Conservation (phyloP, 2,329 filamentous ascomycete genomes). For the Penicillium sp. region DNA sequence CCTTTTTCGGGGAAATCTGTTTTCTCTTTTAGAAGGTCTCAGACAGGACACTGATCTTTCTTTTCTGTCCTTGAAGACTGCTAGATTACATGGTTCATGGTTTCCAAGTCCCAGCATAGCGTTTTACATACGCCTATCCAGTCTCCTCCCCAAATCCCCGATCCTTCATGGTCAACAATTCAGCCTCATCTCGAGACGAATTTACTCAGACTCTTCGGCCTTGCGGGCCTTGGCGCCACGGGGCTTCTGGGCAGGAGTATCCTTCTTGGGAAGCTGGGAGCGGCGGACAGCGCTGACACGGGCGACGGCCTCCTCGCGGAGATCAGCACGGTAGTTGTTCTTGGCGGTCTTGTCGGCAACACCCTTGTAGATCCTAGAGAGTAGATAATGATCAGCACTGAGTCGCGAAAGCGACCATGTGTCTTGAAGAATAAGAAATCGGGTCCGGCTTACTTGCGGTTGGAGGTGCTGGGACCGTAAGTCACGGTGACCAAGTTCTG, state of each 20-base stretch:
- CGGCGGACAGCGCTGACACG: slow-evolving; percentile 77
- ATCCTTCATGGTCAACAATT: slow-evolving; percentile 4
- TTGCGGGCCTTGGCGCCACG: slow-evolving; percentile 71
- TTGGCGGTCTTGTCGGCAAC: slow-evolving; percentile 76
- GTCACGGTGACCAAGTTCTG: slow-evolving; percentile 55
- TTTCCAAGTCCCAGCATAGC: slow-evolving; percentile 22
- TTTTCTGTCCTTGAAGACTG: slow-evolving; percentile 13
- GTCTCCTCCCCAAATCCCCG: slow-evolving; percentile 1
- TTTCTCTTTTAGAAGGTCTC: slow-evolving; percentile 3
- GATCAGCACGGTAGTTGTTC: slow-evolving; percentile 73
- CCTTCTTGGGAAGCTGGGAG: slow-evolving; percentile 71
- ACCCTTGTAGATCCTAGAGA: slow-evolving; percentile 69
- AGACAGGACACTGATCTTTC: slow-evolving; percentile 1
- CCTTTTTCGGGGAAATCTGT: slow-evolving; percentile 6
- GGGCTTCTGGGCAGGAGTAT: slow-evolving; percentile 61
- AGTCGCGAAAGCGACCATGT: neutral
- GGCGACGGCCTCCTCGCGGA: slow-evolving; percentile 69
- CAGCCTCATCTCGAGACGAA: slow-evolving; percentile 3
- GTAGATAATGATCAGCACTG: neutral
- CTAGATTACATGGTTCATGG: slow-evolving; percentile 25
- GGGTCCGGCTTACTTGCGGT: slow-evolving; percentile 60
- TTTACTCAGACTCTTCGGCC: slow-evolving; percentile 43
- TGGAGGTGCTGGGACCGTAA: slow-evolving; percentile 63
- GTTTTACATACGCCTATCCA: slow-evolving; percentile 10
- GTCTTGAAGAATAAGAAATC: neutral